phyloP scores from a whole-genome alignment of 2,329 filamentous ascomycete species.

The Periglandula ipomoeae region DNA sequence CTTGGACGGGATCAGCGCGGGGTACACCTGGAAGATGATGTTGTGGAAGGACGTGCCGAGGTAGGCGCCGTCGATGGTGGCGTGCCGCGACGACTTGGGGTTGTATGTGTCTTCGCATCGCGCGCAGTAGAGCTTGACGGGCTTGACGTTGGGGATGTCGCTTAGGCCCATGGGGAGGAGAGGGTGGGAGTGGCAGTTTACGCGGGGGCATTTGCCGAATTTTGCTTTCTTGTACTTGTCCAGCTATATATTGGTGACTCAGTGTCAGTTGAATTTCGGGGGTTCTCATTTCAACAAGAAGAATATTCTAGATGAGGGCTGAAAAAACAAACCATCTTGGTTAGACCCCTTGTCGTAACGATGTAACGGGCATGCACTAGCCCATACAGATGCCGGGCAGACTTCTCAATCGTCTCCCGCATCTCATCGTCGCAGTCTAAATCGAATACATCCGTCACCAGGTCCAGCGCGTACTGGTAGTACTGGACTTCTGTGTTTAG shows the following conservation, averaged over 20 bases:
- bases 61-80: conserved; percentile 92
- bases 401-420: conserved; percentile 96
- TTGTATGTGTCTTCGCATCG: conserved; percentile 99
- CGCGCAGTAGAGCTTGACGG: conserved; percentile 94
- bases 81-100: conserved; percentile 93
- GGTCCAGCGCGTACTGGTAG: conserved; percentile 96
- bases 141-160: conserved; percentile 77
- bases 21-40: conserved; percentile 98
- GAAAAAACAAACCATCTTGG: conserved; percentile 73
- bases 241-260: conserved; percentile 46
- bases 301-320: not conserved
- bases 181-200: conserved; percentile 88
- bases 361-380: conserved; percentile 95
- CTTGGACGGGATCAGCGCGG: conserved; percentile 79
- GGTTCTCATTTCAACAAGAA: not conserved
- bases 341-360: conserved; percentile 84
- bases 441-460: conserved; percentile 97
- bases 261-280: not conserved
- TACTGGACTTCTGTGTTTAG: conserved; percentile 97
- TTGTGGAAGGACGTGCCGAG: conserved; percentile 98
- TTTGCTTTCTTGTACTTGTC: conserved; percentile 98
- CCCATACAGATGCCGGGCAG: conserved; percentile 88
- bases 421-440: conserved; percentile 98
- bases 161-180: conserved; percentile 91
- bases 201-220: conserved; percentile 95